Conservation (phyloP, 2,329 filamentous ascomycete genomes). For the Coleophoma crateriformis region DNA sequence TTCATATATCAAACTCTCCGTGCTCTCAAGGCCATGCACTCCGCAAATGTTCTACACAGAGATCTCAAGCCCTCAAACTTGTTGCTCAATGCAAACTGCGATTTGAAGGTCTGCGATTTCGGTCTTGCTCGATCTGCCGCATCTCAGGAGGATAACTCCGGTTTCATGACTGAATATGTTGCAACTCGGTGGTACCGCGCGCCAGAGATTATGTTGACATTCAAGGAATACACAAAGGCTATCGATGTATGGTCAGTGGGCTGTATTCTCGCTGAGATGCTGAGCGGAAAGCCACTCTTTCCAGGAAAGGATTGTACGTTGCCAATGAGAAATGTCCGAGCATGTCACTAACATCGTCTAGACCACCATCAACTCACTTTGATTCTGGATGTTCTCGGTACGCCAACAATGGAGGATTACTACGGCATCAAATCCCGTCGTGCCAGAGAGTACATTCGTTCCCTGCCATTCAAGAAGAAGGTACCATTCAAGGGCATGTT, state of each 20-base stretch:
- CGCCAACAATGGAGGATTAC: conserved; percentile 99
- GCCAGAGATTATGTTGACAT: conserved; percentile 99
- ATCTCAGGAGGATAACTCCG: conserved; percentile 98
- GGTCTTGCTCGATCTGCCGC: conserved; percentile 92
- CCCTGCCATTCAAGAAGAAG: conserved; percentile 99
- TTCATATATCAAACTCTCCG: conserved; percentile 99
- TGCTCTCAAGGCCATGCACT: conserved; percentile 98
- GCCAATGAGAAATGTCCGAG: not conserved
- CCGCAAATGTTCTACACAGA: conserved; percentile 93
- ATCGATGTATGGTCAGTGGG: conserved; percentile 99
- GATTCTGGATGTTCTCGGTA: conserved; percentile 94
- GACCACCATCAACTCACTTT: conserved; percentile 97
- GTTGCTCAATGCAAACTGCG: conserved; percentile 95
- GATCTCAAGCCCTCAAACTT: conserved; percentile 97
- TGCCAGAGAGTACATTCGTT: conserved; percentile 96
- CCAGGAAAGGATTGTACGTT: conserved; percentile 94
- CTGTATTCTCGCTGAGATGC: conserved; percentile 97
- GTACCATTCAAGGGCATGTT: conserved; percentile 96
- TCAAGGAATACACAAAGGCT: conserved; percentile 99
- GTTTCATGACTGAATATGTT: conserved; percentile 99
- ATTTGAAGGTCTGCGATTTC: conserved; percentile 98
- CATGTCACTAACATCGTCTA: conserved; percentile 30
- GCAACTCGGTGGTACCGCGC: conserved; percentile 98
- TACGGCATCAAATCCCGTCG: conserved; percentile 99
- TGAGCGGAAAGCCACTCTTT: conserved; percentile 96